phyloP scores from a whole-genome alignment of 495 filamentous ascomycete species.

The Friedmanniomyces endolithicus region DNA sequence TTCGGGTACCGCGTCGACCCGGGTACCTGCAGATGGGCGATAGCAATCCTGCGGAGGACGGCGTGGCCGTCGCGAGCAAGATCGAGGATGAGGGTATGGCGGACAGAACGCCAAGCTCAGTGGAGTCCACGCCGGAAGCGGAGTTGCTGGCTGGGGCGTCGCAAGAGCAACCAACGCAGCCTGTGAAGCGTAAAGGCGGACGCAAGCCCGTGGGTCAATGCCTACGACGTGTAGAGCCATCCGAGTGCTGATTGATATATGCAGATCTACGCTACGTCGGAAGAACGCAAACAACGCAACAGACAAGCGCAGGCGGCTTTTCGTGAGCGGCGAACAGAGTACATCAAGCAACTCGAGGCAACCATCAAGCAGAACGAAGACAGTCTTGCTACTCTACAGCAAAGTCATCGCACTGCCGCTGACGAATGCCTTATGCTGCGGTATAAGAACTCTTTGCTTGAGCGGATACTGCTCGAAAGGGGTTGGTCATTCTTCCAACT shows the following conservation, averaged over 20 bases:
- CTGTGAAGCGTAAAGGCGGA: slow-evolving; percentile 89
- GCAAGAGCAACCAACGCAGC: slow-evolving; percentile 47
- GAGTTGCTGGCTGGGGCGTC: slow-evolving; percentile 38
- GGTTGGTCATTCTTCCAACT: slow-evolving; percentile 38
- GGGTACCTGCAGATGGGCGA: slow-evolving; percentile 29
- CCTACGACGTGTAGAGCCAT: slow-evolving; percentile 8
- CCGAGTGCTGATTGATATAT: slow-evolving; percentile 12
- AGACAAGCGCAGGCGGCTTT: slow-evolving; percentile 96
- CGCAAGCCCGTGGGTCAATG: slow-evolving; percentile 74
- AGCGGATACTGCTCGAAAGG: slow-evolving; percentile 91
- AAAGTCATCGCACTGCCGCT: slow-evolving; percentile 85
- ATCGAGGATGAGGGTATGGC: slow-evolving; percentile 19
- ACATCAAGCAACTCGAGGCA: slow-evolving; percentile 96
- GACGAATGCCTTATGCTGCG: slow-evolving; percentile 97
- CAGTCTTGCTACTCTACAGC: slow-evolving; percentile 76
- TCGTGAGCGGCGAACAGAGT: slow-evolving; percentile 90
- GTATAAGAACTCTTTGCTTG: slow-evolving; percentile 94
- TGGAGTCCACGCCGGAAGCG: slow-evolving; percentile 39
- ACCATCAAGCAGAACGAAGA: slow-evolving; percentile 98
- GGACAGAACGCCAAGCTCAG: slow-evolving; percentile 30
- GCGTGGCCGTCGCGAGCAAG: slow-evolving; percentile 29
- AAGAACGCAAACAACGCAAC: slow-evolving; percentile 96
- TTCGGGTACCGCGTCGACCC: slow-evolving; percentile 19
- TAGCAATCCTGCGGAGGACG: slow-evolving; percentile 9
- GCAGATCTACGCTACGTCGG: slow-evolving; percentile 94